Conservation (phyloP, 2,329 filamentous ascomycete genomes). For the Exophiala sp. region DNA sequence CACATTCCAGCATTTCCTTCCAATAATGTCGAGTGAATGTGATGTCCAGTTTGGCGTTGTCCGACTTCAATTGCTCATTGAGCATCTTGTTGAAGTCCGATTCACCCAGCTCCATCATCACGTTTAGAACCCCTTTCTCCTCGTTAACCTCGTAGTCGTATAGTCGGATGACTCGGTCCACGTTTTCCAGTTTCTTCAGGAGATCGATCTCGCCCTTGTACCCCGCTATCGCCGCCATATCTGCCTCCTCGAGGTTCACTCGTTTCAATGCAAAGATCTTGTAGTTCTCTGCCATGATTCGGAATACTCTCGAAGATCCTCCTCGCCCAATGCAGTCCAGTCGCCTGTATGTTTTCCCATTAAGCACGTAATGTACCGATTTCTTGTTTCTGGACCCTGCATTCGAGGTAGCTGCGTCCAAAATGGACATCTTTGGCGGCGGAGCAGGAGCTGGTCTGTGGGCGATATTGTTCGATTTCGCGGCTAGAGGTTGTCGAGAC, state of each 20-base stretch:
- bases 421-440: slow-evolving; percentile 90
- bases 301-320: slow-evolving; percentile 89
- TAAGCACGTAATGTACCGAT: slow-evolving; percentile 79
- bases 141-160: slow-evolving; percentile 92
- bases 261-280: slow-evolving; percentile 92
- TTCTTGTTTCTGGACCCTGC: slow-evolving; percentile 71
- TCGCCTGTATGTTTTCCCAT: slow-evolving; percentile 83
- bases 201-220: slow-evolving; percentile 96
- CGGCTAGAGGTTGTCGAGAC: slow-evolving; percentile 43
- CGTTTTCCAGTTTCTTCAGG: slow-evolving; percentile 70
- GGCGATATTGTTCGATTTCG: slow-evolving; percentile 63
- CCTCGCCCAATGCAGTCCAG: slow-evolving; percentile 87
- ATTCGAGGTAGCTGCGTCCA: slow-evolving; percentile 82
- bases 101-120: slow-evolving; percentile 97
- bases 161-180: slow-evolving; percentile 83
- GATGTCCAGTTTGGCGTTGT: slow-evolving; percentile 72
- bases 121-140: slow-evolving; percentile 78
- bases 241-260: slow-evolving; percentile 83
- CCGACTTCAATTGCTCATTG: slow-evolving; percentile 62
- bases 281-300: slow-evolving; percentile 93
- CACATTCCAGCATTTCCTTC: slow-evolving; percentile 98
- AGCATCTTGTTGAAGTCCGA: slow-evolving; percentile 85
- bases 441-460: slow-evolving; percentile 68
- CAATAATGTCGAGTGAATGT: slow-evolving; percentile 96
- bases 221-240: slow-evolving; percentile 73